phyloP scores from a whole-genome alignment of 2,329 filamentous ascomycete species.

The Xylaria sp. region DNA sequence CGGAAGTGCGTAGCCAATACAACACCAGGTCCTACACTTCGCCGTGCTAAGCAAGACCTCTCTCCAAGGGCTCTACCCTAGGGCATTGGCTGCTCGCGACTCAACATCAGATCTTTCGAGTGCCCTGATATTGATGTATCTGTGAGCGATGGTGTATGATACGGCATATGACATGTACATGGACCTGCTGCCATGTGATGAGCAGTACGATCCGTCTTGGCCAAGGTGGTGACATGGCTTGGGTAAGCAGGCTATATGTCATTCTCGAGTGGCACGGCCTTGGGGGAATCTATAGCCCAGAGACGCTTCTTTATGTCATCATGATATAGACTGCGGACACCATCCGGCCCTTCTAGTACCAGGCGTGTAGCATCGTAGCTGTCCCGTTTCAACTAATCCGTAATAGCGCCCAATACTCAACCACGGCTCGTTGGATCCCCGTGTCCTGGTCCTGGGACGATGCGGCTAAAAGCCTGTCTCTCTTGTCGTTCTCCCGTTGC shows the following conservation, averaged over 20 bases:
- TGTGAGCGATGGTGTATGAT: conserved; percentile 10
- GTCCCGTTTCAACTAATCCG: background rate
- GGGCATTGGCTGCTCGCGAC: background rate
- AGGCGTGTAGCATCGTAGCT: background rate
- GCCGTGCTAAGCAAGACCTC: conserved; percentile 12
- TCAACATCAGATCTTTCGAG: conserved; percentile 4
- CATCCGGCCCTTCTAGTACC: background rate
- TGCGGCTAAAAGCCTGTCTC: conserved; percentile 11
- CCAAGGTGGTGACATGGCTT: background rate
- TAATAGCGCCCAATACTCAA: conserved; percentile 15
- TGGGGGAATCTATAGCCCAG: background rate
- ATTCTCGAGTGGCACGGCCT: background rate
- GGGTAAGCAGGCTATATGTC: background rate
- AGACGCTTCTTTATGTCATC: conserved; percentile 1
- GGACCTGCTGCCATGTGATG: conserved; percentile 24
- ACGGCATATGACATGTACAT: conserved; percentile 31
- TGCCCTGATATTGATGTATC: background rate
- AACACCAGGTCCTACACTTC: background rate
- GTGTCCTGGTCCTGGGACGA: conserved; percentile 22
- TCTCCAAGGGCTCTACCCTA: background rate
- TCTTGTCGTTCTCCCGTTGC: background rate
- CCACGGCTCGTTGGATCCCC: conserved; percentile 15
- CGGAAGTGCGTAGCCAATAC: conserved; percentile 20
- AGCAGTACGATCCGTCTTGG: conserved; percentile 2
- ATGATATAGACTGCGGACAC: background rate